Base-by-base conservation (phyloP, 2,329 filamentous ascomycete species). In the Tricladium varicosporioides region DNA sequence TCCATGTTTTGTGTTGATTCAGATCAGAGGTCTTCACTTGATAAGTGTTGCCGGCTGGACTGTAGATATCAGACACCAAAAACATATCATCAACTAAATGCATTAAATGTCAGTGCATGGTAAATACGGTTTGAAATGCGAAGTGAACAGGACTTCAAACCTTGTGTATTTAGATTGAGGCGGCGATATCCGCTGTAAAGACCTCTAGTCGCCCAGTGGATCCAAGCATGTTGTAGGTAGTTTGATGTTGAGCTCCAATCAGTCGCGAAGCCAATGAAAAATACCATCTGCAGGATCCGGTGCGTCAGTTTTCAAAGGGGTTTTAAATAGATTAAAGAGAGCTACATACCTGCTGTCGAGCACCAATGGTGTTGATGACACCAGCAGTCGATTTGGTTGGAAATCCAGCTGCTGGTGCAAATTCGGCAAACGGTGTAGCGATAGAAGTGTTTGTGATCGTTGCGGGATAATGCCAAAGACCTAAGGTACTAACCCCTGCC, bases 141-240 rank as follows among this genome's bases (percentile, higher is more conserved):
- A 13, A 14, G 31, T 5, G n/a, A n/a, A n/a, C 4, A 31, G 27
- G 19, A 13, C 2, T 14, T 44, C 53, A 16, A 49, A 54, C 53
- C 27, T 51, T 56, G 53, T 18, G 51, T 33, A 33, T 43, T 50
- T 33, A 57, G 31, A 46, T 53, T 57, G 11, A 46, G 50, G 46
- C 55, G 31, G 16, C 55, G 55, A 43, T 49, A 54, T 5, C 55
- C 55, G 14, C 50, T 15, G 51, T 55, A 80, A 8, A 85, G 69
- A 33, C 83, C 82, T 58, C 81, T 76, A n/a, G 83, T 85, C 36
- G 84, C 67, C 82, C 82, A 86, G 62, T 79, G 78, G 56, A 86
- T 84, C 76, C 79, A 84, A 10, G 82, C 75, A 68, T 86, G 83
- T 68, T 85, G 82, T 54, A 85, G 67, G 64, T 77, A 83, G 67